Base-by-base conservation (phyloP, 2,329 filamentous ascomycete species). In the Colletotrichum magnum region DNA sequence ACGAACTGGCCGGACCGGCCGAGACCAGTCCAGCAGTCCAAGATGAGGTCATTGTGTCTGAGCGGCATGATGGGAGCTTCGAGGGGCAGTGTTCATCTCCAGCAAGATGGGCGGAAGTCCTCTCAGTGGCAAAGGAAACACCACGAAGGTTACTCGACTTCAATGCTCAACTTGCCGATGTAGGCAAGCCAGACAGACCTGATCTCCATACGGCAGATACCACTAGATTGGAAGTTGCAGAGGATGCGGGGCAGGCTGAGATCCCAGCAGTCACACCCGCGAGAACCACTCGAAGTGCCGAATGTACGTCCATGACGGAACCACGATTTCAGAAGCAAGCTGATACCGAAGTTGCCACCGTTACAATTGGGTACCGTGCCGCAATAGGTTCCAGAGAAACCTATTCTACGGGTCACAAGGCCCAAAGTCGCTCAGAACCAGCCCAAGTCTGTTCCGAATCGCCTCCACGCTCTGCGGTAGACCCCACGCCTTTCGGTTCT, bases 351-450 rank as follows among this genome's bases (percentile, higher is more conserved):
- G 32, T 10, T 10, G 32, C 32, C 10, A 36, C 32, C 32, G 32
- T 36, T 36, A 36, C 32, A 36, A 36, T 36, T 10, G 32, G 32
- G 32, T 36, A 36, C 32, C 32, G 5, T 36, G 32, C 32, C 32
- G 32, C 32, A 6, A 43, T 12, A 0, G 90, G 90, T 21, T 85
- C 89, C 39, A 86, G 94, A 72, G 91, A 92, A 1, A 87, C 84
- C 58, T 83, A 87, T 58, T 75, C 83, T 4, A 88, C 88, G 71
- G 56, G 41, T 48, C 12, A 10, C 6, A 45, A 39, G 21, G 28
- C 45, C 28, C 21, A 64, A 36, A 7, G 18, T n/a, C 51, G 18
- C 21, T 21, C 45, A 39, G 50, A n/a, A 24, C 16, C 28, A 21
- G 26, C 21, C 9, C 13, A 58, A 21, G 3, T 18, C 15, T 28